Evolutionary conservation across 2,329 filamentous ascomycete genomes (phyloP), one percentile per base, ranked within the genome.

Genomic region (Endoconidiophora laricicola): DNA sequence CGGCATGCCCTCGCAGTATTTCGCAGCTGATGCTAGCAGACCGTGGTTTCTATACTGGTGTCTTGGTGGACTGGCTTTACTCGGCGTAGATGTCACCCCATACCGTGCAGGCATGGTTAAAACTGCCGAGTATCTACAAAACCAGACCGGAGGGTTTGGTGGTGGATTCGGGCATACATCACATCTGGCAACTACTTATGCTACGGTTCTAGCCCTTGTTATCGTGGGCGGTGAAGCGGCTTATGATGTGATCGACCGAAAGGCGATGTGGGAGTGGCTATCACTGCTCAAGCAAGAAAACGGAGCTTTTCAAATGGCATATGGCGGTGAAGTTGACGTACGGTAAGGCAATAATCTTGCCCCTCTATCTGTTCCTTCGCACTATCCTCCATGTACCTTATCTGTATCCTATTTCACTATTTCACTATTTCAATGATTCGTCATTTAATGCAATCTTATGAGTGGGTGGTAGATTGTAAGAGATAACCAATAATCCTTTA

Each of bases 1-100:
- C 22, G 69, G 69, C 45, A 77, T 93, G 54, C 86, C 90, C 0
- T 67, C 74, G 6, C 69, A 68, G 3, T 94, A 83, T 64, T 78
- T 81, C 48, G 73, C 72, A 45, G 76, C 87, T 57, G 91, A 98
- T 69, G 82, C 91, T 29, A 88, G 84, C 61, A 73, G 90, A 50
- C 88, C 91, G 7, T 98, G 91, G 91, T 76, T 94, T 59, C 73
- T 94, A 56, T 96, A 95, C 67, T 98, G 91, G 91, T 83, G 77
- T 48, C 69, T 96, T 49, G 77, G 81, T 33, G 86, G 77, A 2
- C 69, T 98, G 56, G 70, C 74, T 23, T 70, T 88, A 33, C 68
- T 98, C 46, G 87, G 86, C 44, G 78, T 87, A 60, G 85, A 94
- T 61, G 69, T 76, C 44, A 65, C 65, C 29, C 64, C 77, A 38